Conservation (phyloP, 2,329 filamentous ascomycete species). For the Aspergillus sp. region DNA sequence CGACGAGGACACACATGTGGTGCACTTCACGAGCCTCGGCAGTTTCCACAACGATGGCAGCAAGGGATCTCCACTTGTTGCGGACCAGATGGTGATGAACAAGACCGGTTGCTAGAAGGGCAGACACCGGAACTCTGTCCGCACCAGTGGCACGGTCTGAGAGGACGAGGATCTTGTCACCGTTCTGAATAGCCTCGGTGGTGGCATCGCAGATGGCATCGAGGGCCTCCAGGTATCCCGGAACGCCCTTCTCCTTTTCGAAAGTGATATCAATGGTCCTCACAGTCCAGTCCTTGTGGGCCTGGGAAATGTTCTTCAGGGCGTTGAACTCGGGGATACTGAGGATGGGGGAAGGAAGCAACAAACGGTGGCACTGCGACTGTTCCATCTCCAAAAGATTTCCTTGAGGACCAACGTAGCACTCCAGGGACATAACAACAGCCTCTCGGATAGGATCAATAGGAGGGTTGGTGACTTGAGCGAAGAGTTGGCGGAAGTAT, state of each 20-base stretch:
- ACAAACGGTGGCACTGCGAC: constrained; percentile 80
- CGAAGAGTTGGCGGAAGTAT: constrained; percentile 97
- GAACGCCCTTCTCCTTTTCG: constrained; percentile 77
- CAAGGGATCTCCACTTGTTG: constrained; percentile 93
- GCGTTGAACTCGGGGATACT: constrained; percentile 90
- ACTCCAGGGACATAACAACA: constrained; percentile 96
- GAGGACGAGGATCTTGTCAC: constrained; percentile 82
- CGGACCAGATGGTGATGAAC: constrained; percentile 93
- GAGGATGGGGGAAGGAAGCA: constrained; percentile 84
- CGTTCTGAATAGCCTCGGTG: constrained; percentile 78
- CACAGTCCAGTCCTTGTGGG: constrained; percentile 81
- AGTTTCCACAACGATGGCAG: constrained; percentile 84
- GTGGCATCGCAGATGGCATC: constrained; percentile 85
- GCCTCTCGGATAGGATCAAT: constrained; percentile 97
- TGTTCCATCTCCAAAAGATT: constrained; percentile 93
- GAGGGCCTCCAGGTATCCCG: constrained; percentile 83
- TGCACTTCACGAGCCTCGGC: constrained; percentile 96
- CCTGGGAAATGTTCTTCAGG: constrained; percentile 71
- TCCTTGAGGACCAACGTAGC: constrained; percentile 93
- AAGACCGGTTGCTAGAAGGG: constrained; percentile 85
- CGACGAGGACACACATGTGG: constrained; percentile 97
- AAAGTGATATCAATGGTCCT: constrained; percentile 92
- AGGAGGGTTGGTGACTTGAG: constrained; percentile 95
- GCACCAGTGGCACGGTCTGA: constrained; percentile 84
- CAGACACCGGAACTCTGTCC: constrained; percentile 81